These are phyloP conservation scores for Beta vulgaris DNA, from an alignment of 148 eudicot species.

Conservation along the genomic window DNA sequence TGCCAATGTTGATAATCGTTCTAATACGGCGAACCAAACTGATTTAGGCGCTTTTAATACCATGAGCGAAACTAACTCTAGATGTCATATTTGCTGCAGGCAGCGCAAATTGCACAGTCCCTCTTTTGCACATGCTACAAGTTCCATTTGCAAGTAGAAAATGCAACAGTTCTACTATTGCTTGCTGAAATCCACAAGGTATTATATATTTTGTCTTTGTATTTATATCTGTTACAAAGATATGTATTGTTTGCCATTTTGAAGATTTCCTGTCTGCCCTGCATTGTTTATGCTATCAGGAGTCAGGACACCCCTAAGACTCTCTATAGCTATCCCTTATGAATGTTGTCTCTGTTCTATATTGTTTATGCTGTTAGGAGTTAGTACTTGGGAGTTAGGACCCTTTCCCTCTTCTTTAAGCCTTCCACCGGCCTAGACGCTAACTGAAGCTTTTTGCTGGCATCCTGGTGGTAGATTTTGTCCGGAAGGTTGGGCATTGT, in stretches of 20 bases:
- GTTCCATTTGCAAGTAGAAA: constrained; percentile 82
- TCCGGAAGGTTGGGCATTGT: neutral
- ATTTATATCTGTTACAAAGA: neutral
- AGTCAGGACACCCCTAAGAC: neutral
- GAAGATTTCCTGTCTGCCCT: neutral
- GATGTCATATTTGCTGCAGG: constrained; percentile 51
- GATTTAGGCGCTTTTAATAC: no score
- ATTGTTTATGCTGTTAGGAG: neutral
- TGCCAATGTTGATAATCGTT: no score
- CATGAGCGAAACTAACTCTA: neutral
- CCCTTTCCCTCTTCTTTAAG: neutral
- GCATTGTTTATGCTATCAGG: neutral
- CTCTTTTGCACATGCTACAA: constrained; percentile 92
- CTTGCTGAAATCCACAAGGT: constrained; percentile 98
- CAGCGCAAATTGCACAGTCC: constrained; percentile 78
- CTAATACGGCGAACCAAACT: no score
- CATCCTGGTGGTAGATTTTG: neutral
- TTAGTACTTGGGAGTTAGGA: no score
- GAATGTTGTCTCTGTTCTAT: neutral
- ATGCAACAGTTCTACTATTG: constrained; percentile 78
- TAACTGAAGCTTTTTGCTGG: neutral
- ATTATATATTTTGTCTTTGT: constrained; percentile 11
- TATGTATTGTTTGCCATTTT: constrained; percentile 11
- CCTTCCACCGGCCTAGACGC: neutral
- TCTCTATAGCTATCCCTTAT: neutral